Evolutionary conservation across 2,329 filamentous ascomycete species (phyloP), one percentile per base, ranked within the genome.

Genomic region (Thielaviopsis ethacetica): DNA sequence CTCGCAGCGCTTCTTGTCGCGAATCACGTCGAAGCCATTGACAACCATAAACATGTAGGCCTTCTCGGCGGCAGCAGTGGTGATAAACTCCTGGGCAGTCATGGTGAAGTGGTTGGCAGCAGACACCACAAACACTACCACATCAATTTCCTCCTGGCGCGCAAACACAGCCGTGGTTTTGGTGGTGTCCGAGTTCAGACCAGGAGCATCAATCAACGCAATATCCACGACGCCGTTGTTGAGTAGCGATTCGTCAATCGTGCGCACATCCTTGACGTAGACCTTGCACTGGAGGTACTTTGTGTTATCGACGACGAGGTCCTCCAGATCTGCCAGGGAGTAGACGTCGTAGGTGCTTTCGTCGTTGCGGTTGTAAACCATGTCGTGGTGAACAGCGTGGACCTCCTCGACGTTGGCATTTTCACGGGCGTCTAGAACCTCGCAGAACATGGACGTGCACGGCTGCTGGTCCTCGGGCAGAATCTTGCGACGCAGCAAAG

Each of bases 31-130:
- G 66, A 90, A 98, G 19, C 91, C 91, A 68, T 98, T 98, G 64
- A 98, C 93, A 15, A 98, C 93, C 71, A 98, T 95, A 70, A 98
- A 98, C 63, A 98, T 91, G 68, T 98, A 98, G 0, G 93, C 91
- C 72, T 98, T 98, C 68, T 98, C 93, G 49, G 91, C 83, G 0
- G 93, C 93, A 1, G 93, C 93, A 56, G 91, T 91, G 76, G 88
- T 87, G 62, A 98, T 95, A 67, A 98, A 98, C 66, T 98, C 93
- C 71, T 88, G 94, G n/a, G 93, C 91, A 0, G 93, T 95, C 58
- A 95, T 83, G 0, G 93, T 98, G 68, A 98, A 97, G 71, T 98
- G 93, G 64, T 98, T 98, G 26, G 91, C 90, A 2, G 93, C 93
- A 12, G 91, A 96, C 5, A 98, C 93, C 38, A 98, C 93, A 66